Evolutionary conservation across 306 rosid species (phyloP), one percentile per base, ranked within the genome.

Genomic region (Inga laurina): DNA sequence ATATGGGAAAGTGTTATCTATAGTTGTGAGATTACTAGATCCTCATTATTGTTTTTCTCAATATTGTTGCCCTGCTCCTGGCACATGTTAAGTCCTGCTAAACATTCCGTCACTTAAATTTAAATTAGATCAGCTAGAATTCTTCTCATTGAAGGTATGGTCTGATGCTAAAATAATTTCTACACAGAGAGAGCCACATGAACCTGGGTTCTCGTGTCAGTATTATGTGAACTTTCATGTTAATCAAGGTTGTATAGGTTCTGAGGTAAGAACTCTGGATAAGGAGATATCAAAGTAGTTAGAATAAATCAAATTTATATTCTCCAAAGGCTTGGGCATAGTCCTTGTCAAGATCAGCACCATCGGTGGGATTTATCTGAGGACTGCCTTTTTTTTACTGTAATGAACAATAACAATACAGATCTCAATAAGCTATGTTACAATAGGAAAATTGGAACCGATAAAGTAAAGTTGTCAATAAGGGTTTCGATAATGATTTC

Each of bases 131-230:
- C 76, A 7, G 44, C 27, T 27, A 30, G 5, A 15, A 27, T 67
- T 18, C 30, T 43, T 76, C 67, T 71, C 18, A 8, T 39, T 82
- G 51, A 49, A 95, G 98, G 93, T 90, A 19, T 90, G 94, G 97
- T 22, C 57, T n/a, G 99, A 95, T 91, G 98, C 92, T 79, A 90
- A 84, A 92, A 91, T 95, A 84, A 93, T 94, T 75, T 95, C 97
- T 34, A 86, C 93, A 7, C 91, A 91, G 84, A 89, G 99, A 85
- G 90, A 82, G 85, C 97, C 96, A 22, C 99, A 95, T 80, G 94
- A 86, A 48, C 66, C 89, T n/a, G 83, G 80, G 71, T 93, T 98
- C 88, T 67, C 80, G 5, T 93, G 99, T 78, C 91, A 83, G 78
- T 89, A 90, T 88, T 92, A 88, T 74, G 91, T 95, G 46, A 92